Conservation (phyloP, 257 asterid genomes). For the Solanum chiquidenum region DNA sequence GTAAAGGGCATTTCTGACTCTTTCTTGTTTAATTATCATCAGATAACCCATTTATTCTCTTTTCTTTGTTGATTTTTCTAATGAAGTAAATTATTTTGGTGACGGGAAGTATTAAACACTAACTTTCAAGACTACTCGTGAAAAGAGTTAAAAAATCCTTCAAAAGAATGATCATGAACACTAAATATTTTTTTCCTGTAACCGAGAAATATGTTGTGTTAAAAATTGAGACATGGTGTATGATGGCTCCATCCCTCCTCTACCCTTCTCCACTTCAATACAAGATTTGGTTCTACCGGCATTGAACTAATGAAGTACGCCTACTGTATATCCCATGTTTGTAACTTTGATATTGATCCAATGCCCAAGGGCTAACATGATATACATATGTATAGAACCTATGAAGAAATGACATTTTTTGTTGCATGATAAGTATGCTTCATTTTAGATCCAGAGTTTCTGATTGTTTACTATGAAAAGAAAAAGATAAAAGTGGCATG, state of each 20-base stretch:
- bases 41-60: background rate
- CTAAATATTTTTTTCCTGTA: background rate
- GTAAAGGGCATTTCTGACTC: background rate
- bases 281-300: background rate
- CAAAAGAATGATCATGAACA: background rate
- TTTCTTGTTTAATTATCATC: background rate
- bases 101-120: background rate
- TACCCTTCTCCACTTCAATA: background rate
- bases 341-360: background rate
- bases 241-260: background rate
- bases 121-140: background rate
- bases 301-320: background rate
- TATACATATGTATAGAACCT: background rate
- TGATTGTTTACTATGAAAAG: background rate
- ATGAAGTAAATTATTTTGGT: background rate
- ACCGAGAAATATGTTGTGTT: background rate
- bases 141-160: background rate
- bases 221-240: background rate
- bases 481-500: background rate
- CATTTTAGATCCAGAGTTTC: background rate
- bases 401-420: background rate
- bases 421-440: background rate
- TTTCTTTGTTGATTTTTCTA: background rate
- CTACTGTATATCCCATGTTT: background rate
- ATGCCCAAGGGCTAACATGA: background rate